Conservation (phyloP, 2,329 filamentous ascomycete species). For the Venturia pyrina region DNA sequence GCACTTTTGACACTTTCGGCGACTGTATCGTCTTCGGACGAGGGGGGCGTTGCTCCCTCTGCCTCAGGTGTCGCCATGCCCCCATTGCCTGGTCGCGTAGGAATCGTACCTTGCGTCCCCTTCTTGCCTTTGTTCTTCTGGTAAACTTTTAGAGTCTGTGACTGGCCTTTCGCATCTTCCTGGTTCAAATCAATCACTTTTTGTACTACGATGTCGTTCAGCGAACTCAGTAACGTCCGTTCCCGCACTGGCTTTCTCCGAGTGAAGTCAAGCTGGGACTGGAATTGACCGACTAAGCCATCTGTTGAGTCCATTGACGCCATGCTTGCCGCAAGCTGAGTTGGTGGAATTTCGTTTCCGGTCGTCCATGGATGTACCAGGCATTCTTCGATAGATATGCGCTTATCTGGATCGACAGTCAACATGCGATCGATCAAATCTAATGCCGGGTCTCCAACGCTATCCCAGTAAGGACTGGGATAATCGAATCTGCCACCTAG, state of each 20-base stretch:
- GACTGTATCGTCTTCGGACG: neutral
- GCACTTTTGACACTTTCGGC: neutral
- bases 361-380: slow-evolving; percentile 86
- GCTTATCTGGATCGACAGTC: slow-evolving; percentile 70
- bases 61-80: neutral
- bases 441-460: slow-evolving; percentile 74
- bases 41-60: neutral
- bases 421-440: slow-evolving; percentile 95
- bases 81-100: neutral
- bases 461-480: slow-evolving; percentile 92
- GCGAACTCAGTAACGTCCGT: slow-evolving; percentile 70
- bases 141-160: slow-evolving; percentile 26
- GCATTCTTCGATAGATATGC: slow-evolving; percentile 84
- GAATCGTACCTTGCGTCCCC: neutral
- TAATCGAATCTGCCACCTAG: slow-evolving; percentile 85
- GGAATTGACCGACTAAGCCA: slow-evolving; percentile 59
- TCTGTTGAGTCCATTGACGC: slow-evolving; percentile 71
- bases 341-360: slow-evolving; percentile 26
- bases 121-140: slow-evolving; percentile 25
- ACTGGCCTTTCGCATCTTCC: slow-evolving; percentile 30
- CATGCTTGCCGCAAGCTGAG: slow-evolving; percentile 5
- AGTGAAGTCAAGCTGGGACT: slow-evolving; percentile 60
- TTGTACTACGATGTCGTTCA: slow-evolving; percentile 63
- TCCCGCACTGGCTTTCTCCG: slow-evolving; percentile 72
- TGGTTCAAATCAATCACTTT: slow-evolving; percentile 47